Evolutionary conservation across 1,284 basidiomycete genomes (phyloP), one percentile per base, ranked within the genome.

Genomic region (Coniferiporia weirii): DNA sequence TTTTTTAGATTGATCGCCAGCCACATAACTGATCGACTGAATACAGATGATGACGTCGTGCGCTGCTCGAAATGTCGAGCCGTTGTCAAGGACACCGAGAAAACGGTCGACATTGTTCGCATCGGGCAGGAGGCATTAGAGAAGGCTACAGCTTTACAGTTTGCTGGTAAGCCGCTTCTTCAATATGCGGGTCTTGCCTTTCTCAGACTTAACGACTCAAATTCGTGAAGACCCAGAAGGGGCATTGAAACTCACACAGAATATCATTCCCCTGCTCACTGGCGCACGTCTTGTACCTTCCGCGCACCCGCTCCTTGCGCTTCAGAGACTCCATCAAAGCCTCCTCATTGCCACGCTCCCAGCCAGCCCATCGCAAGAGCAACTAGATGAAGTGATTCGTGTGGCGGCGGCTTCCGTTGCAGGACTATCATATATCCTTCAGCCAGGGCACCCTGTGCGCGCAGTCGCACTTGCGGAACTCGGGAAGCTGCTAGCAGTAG

Each of bases 401-500:
- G 77, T 77, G 4, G 79, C 86, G 0, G 78, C 79, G 8, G 78
- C 77, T 52, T 76, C 83, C 3, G 76, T 77, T n/a, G 75, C 79
- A 1, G 93, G 86, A 0, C 72, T 87, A 15, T 71, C 72, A 13
- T 69, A 68, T 1, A 69, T 91, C 3, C 80, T 92, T 22, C 70
- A 77, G 0, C 70, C 76, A 13, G 89, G 89, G 2, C 94, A 97
- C 70, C 94, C 95, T 0, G 80, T 88, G 0, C 79, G 90, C 4
- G 92, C 82, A 0, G 72, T 97, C 40, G 83, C 89, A 4, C 74
- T 89, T 5, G 85, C 88, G 1, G 92, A 95, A 68, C 75, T 93
- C 15, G 93, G 90, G 0, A 94, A 93, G 70, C 73, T 95, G 2
- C 76, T 94, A 5, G 80, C 83, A 0, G 86, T 91, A 0, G 90